phyloP scores from a whole-genome alignment of 371 early-diverging fungal species.

The Mucor sp. region DNA sequence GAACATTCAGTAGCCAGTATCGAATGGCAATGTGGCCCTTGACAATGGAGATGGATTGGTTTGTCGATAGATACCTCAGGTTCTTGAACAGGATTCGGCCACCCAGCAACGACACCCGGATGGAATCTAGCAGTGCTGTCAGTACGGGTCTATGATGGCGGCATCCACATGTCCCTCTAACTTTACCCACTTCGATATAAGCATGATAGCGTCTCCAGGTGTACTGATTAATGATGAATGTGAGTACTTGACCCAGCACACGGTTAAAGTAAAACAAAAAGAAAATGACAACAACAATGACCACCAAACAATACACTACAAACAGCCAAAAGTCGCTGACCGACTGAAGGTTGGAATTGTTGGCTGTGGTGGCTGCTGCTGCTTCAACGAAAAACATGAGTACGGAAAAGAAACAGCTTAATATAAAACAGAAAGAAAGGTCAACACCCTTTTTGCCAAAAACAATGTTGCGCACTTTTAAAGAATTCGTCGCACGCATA shows the following conservation, averaged over 20 bases:
- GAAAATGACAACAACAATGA: conserved; percentile 73
- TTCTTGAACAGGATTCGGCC: conserved; percentile 84
- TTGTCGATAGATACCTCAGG: conserved; percentile 72
- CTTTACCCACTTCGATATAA: conserved; percentile 76
- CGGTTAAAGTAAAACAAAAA: conserved; percentile 81
- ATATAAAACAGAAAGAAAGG: not conserved
- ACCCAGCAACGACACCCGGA: conserved; percentile 75
- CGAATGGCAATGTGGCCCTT: conserved; percentile 80
- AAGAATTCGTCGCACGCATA: no score
- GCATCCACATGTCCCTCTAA: no score
- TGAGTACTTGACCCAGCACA: conserved; percentile 63
- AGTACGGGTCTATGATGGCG: no score
- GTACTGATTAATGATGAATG: conserved; percentile 68
- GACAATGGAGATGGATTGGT: conserved; percentile 73
- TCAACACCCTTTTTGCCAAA: no score
- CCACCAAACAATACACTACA: conserved; percentile 69
- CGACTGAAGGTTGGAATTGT: conserved; percentile 22
- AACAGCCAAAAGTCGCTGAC: conserved; percentile 59
- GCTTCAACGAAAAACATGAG: conserved; percentile 9
- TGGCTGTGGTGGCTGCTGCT: not conserved
- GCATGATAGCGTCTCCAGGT: conserved; percentile 74
- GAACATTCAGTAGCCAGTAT: conserved; percentile 75
- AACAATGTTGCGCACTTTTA: no score
- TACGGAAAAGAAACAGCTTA: not conserved
- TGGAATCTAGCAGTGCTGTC: conserved; percentile 79